Evolutionary conservation across 805 yeast genomes (phyloP).

Genomic region (Candida sithepensis): DNA sequence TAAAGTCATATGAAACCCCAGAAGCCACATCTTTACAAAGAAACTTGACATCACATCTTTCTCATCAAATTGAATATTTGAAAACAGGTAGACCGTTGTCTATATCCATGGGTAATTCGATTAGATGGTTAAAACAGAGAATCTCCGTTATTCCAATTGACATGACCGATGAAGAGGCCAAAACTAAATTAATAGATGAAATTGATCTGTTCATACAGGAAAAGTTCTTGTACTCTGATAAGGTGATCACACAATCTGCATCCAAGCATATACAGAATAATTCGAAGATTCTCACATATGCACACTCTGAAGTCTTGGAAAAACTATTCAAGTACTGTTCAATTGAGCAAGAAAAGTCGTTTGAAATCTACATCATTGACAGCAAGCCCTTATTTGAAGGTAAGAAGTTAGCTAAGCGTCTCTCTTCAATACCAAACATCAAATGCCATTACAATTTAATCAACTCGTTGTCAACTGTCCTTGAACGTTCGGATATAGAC

Average conservation of each 20-base stretch:
- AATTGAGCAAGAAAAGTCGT: slow-evolving; percentile 53
- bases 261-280: slow-evolving; percentile 71
- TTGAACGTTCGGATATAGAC: slow-evolving; percentile 70
- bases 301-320: slow-evolving; percentile 79
- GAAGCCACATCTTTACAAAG: slow-evolving; percentile 80
- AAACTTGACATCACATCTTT: slow-evolving; percentile 80
- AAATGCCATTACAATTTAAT: slow-evolving; percentile 76
- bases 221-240: slow-evolving; percentile 77
- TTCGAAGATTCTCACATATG: slow-evolving; percentile 80
- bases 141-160: slow-evolving; percentile 80
- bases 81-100: slow-evolving; percentile 89
- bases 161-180: slow-evolving; percentile 63
- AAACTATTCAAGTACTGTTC: slow-evolving; percentile 71
- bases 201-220: slow-evolving; percentile 83
- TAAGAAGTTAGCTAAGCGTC: slow-evolving; percentile 61
- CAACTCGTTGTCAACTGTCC: slow-evolving; percentile 72
- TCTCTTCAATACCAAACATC: slow-evolving; percentile 56
- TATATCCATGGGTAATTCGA: slow-evolving; percentile 96
- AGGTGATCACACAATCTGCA: slow-evolving; percentile 78
- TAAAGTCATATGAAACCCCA: slow-evolving; percentile 80
- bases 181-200: slow-evolving; percentile 53
- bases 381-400: slow-evolving; percentile 96
- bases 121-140: slow-evolving; percentile 94
- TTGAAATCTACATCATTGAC: slow-evolving; percentile 84
- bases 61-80: slow-evolving; percentile 89